These are phyloP conservation scores for Vigna angularis DNA, from an alignment of 306 rosid species.

Conservation along the genomic window DNA sequence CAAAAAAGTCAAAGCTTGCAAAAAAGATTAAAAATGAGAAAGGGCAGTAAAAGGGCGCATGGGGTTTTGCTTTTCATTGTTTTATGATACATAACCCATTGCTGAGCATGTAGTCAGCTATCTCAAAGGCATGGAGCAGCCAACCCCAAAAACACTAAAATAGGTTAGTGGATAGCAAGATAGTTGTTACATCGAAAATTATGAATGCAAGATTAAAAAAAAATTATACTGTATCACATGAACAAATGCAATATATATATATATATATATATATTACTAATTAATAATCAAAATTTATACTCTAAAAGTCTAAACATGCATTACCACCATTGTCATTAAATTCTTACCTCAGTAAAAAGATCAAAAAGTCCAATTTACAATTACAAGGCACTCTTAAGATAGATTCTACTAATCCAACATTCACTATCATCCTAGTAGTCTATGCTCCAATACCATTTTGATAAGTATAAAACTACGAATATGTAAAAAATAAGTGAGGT, in stretches of 20 bases:
- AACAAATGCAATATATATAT: background rate
- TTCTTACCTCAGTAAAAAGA: conserved; percentile 12
- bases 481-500: background rate
- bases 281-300: background rate
- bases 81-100: conserved; percentile 11
- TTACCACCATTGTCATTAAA: background rate
- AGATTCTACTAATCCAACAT: background rate
- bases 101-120: background rate
- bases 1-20: background rate
- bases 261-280: background rate
- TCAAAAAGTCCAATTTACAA: conserved; percentile 17
- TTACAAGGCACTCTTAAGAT: background rate
- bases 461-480: background rate
- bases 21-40: background rate
- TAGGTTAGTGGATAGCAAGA: background rate
- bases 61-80: background rate
- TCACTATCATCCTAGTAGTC: conserved; percentile 12
- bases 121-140: background rate
- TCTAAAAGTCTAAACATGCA: background rate
- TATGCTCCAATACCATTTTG: conserved; percentile 13
- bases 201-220: background rate
- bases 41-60: background rate
- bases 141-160: background rate
- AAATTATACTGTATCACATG: background rate
- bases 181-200: background rate